Conservation (phyloP, 768 basidiomycete genomes). For the Boletus tylopilopsis region DNA sequence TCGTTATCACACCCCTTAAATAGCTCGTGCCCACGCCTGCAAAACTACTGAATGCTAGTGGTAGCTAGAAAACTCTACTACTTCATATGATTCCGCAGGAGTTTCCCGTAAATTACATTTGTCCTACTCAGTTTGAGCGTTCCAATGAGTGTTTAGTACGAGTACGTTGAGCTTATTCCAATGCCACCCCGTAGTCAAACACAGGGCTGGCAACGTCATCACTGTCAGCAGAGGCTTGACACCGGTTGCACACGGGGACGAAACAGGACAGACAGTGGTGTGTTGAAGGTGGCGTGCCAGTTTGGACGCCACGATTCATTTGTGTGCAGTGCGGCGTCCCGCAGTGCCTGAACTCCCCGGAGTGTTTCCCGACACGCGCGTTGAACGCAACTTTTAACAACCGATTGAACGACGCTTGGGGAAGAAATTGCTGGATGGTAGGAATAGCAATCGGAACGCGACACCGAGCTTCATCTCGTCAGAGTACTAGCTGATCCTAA, state of each 20-base stretch:
- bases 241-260: conserved; percentile 58
- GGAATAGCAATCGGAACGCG: conserved; percentile 48
- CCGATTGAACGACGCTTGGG: conserved; percentile 48
- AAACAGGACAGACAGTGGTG: conserved; percentile 71
- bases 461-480: conserved; percentile 57
- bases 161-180: too few relatives aligned
- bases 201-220: too few relatives aligned
- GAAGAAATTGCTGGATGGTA: conserved; percentile 48
- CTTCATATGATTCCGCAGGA: too few relatives aligned
- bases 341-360: conserved; percentile 65
- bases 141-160: too few relatives aligned
- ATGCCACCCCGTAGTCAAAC: too few relatives aligned
- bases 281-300: conserved; percentile 31
- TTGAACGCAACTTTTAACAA: conserved; percentile 56
- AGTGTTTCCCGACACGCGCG: conserved; percentile 51
- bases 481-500: conserved; percentile 60
- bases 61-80: too few relatives aligned
- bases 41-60: too few relatives aligned
- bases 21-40: too few relatives aligned
- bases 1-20: too few relatives aligned
- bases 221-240: too few relatives aligned
- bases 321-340: conserved; percentile 76
- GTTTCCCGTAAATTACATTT: too few relatives aligned
- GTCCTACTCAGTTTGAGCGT: too few relatives aligned
- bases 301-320: conserved; percentile 54